A percentile compares a stretch with the other conserved stretches of the same genome.
Conservation (phyloP, 2,329 filamentous ascomycete genomes). For the Botrytis deweyae region DNA sequence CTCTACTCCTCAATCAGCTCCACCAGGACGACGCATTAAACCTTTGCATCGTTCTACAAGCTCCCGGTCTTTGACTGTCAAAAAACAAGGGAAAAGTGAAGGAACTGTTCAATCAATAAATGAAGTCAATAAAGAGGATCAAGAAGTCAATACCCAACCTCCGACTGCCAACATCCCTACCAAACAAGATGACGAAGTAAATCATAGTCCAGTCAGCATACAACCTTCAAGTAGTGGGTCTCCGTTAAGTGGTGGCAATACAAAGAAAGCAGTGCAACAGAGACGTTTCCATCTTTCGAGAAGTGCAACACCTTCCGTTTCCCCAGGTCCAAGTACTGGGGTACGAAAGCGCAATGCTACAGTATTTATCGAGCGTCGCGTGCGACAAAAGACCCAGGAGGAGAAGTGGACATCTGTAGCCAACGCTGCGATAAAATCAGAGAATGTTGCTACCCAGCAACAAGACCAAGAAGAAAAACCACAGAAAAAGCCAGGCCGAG, state of each 20-base stretch:
- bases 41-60: conserved; percentile 26
- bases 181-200: conserved; percentile 2
- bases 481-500: conserved; percentile 36
- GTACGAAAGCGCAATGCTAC: conserved; percentile 42
- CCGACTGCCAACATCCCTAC: background rate
- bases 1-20: conserved; percentile 16
- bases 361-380: conserved; percentile 56
- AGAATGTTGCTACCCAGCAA: conserved; percentile 4
- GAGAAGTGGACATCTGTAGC: conserved; percentile 5
- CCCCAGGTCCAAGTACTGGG: background rate
- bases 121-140: conserved; percentile 3
- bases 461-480: conserved; percentile 18
- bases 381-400: conserved; percentile 34
- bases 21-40: conserved; percentile 29
- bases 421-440: background rate
- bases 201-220: background rate
- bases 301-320: conserved; percentile 37
- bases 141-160: background rate
- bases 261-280: conserved; percentile 37
- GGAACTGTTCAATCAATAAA: background rate
- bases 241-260: background rate
- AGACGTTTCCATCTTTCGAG: conserved; percentile 58
- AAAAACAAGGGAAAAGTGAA: background rate
- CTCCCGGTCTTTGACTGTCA: conserved; percentile 19
- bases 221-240: background rate